These are phyloP conservation scores for Aspergillus sp. DNA, from an alignment of 2,329 filamentous ascomycete genomes.

Conservation along the genomic window DNA sequence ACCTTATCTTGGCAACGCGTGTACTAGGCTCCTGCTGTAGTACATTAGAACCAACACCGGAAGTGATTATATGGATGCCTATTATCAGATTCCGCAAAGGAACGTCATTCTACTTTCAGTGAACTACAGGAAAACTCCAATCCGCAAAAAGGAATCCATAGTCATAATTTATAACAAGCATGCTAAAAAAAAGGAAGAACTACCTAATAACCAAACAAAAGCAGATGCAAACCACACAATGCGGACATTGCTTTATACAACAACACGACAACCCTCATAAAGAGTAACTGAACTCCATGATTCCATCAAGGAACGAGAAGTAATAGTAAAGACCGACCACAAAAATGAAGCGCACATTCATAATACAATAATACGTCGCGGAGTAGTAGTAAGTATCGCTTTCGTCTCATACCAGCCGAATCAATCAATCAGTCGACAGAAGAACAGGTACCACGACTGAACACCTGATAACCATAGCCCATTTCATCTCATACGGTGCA, in stretches of 20 bases:
- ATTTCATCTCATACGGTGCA: neutral
- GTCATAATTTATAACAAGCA: neutral
- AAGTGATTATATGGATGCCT: neutral
- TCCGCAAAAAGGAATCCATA: neutral
- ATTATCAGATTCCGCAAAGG: neutral
- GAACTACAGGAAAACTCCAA: neutral
- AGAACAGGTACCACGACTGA: neutral
- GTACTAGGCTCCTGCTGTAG: neutral
- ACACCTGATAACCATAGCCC: neutral
- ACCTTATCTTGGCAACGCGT: neutral
- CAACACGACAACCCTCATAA: neutral
- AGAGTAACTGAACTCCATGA: too few species aligned
- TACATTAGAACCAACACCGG: neutral
- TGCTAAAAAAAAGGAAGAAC: neutral
- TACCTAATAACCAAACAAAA: neutral
- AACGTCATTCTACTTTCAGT: neutral
- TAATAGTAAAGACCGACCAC: neutral
- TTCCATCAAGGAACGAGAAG: neutral
- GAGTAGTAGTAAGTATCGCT: neutral
- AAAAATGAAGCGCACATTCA: neutral
- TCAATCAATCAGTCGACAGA: neutral
- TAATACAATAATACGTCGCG: constrained; percentile 2
- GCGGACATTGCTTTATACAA: neutral
- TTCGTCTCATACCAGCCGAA: neutral
- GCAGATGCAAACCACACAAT: neutral